phyloP scores from a whole-genome alignment of 2,329 filamentous ascomycete species.

The Aspergillus clavatus region DNA sequence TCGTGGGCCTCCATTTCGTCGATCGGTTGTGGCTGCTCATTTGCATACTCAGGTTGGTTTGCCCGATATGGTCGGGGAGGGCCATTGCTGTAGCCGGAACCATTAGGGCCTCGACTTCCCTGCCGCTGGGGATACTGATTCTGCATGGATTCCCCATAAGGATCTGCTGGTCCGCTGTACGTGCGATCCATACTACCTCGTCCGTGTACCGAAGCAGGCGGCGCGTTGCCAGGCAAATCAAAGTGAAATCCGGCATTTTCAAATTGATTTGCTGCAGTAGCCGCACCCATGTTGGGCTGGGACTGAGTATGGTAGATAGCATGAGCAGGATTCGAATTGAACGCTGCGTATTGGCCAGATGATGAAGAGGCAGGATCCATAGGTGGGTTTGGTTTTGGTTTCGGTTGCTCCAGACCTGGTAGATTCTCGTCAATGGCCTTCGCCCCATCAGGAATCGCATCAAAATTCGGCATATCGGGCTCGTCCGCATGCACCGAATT shows the following conservation, averaged over 20 bases:
- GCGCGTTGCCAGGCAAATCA: constrained; percentile 55
- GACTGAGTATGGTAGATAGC: constrained; percentile 38
- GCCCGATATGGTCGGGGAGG: constrained; percentile 17
- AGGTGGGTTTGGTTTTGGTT: constrained; percentile 23
- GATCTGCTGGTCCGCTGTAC: constrained; percentile 14
- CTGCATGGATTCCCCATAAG: constrained; percentile 19
- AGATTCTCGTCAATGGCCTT: constrained; percentile 28
- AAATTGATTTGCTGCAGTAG: constrained; percentile 29
- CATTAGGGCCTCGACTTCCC: constrained; percentile 9
- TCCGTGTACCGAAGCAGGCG: constrained; percentile 11
- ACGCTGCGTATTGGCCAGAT: constrained; percentile 32
- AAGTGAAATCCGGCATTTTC: constrained; percentile 60
- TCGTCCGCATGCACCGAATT: constrained; percentile 46
- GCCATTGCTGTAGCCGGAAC: constrained; percentile 14
- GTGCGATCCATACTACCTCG: constrained; percentile 18
- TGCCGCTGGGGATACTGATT: constrained; percentile 14
- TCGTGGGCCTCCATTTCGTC: constrained; percentile 15
- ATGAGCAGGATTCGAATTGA: constrained; percentile 27
- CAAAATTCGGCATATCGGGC: constrained; percentile 61
- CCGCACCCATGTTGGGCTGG: constrained; percentile 42
- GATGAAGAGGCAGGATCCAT: constrained; percentile 14
- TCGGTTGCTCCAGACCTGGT: constrained; percentile 32
- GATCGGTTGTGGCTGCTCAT: constrained; percentile 13
- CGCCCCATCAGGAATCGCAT: constrained; percentile 45
- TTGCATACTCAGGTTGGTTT: constrained; percentile 19